Percentiles rank a stretch among this genome's conserved stretches.
Conservation (phyloP, 495 filamentous ascomycete species). For the Aspergillus coremiiformis region DNA sequence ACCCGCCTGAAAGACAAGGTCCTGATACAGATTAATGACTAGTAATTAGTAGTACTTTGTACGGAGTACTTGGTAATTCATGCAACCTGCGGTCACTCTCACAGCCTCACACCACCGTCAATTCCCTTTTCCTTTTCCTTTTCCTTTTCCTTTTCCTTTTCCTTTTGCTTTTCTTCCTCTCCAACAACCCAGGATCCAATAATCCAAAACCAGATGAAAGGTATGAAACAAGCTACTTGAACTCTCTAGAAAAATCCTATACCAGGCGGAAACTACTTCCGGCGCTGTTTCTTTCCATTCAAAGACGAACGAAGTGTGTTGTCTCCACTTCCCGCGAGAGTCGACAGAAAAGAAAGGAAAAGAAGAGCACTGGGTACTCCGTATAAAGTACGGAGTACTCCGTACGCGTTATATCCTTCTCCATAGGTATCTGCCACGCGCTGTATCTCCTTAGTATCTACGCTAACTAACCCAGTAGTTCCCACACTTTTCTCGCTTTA, state of each 20-base stretch:
- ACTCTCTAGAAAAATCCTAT: neutral
- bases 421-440: neutral
- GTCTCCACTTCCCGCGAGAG: conserved; percentile 8
- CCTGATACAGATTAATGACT: neutral
- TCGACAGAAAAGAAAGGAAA: neutral
- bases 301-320: neutral
- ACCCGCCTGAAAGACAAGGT: neutral
- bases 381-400: too few relatives aligned
- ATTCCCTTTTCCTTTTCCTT: neutral
- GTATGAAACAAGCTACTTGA: too few relatives aligned
- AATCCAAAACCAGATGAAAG: neutral
- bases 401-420: neutral
- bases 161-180: neutral
- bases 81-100: neutral
- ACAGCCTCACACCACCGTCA: neutral
- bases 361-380: neutral
- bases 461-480: neutral
- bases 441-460: neutral
- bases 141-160: neutral
- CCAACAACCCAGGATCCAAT: neutral
- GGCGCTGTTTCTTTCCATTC: neutral
- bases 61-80: neutral
- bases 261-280: conserved; percentile 4
- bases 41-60: too few relatives aligned
- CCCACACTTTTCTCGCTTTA: neutral